These are phyloP conservation scores for Talaromyces piceae DNA, from an alignment of 2,329 filamentous ascomycete species.

Conservation along the genomic window DNA sequence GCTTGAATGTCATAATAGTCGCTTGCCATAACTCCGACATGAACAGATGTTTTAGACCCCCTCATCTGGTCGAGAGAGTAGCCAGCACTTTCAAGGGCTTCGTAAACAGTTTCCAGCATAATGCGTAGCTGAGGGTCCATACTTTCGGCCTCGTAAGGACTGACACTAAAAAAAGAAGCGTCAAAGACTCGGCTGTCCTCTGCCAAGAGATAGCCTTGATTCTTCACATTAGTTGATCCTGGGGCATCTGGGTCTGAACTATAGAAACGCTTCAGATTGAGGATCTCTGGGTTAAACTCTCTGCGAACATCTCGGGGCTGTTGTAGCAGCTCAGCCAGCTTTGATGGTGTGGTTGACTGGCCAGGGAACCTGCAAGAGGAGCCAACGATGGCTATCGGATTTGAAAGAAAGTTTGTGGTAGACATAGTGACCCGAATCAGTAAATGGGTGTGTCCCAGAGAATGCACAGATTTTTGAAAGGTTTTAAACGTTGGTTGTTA, in stretches of 20 bases:
- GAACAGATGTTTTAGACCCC: neutral
- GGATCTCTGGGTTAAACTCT: too few species aligned
- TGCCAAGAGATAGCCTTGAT: slow-evolving; percentile 18
- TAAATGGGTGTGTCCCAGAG: too few species aligned
- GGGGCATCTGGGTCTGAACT: neutral
- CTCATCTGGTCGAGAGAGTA: neutral
- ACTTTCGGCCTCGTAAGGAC: slow-evolving; percentile 13
- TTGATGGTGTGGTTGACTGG: slow-evolving; percentile 1
- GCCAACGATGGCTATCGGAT: slow-evolving; percentile 11
- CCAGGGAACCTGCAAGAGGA: slow-evolving; percentile 10
- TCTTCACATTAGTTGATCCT: neutral
- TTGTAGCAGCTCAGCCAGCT: neutral
- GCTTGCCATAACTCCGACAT: slow-evolving; percentile 14
- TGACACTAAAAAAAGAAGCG: slow-evolving; percentile 23
- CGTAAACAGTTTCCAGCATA: slow-evolving; percentile 18
- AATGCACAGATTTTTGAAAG: too few species aligned
- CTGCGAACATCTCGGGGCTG: neutral
- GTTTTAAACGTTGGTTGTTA: too few species aligned
- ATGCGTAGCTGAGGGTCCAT: slow-evolving; percentile 17
- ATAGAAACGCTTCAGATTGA: too few species aligned
- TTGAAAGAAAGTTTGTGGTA: too few species aligned
- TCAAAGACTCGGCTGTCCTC: slow-evolving; percentile 21
- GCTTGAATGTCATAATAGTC: slow-evolving; percentile 17
- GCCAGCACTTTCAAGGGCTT: slow-evolving; percentile 17
- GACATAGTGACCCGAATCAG: too few species aligned